These are phyloP conservation scores for Paraglomus brasilianum DNA, from an alignment of 192 early-diverging fungal species.

Conservation along the genomic window DNA sequence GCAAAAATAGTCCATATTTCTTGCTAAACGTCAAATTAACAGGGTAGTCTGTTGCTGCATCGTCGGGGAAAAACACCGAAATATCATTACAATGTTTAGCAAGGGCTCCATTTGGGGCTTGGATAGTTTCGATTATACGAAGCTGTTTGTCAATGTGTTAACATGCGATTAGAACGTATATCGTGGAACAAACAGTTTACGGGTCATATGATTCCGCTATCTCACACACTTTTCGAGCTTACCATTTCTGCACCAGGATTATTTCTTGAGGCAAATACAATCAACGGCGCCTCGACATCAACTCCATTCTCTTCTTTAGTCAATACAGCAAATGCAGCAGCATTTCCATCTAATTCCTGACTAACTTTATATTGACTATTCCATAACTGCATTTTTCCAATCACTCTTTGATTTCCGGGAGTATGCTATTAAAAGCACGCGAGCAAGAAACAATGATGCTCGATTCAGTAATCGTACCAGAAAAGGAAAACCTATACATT, in stretches of 20 bases:
- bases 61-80: constrained; percentile 89
- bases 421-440: neutral
- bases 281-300: constrained; percentile 72
- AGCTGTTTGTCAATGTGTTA: constrained; percentile 49
- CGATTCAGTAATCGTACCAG: neutral
- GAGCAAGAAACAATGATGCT: neutral
- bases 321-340: constrained; percentile 92
- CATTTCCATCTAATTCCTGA: constrained; percentile 96
- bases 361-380: constrained; percentile 89
- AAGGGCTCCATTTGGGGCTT: constrained; percentile 87
- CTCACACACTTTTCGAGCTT: constrained; percentile 11
- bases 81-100: constrained; percentile 84
- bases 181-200: neutral
- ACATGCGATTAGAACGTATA: neutral
- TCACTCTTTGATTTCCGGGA: constrained; percentile 76
- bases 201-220: neutral
- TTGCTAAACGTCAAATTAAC: constrained; percentile 95
- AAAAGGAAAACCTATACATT: neutral
- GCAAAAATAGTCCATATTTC: constrained; percentile 91
- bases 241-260: constrained; percentile 77
- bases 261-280: constrained; percentile 88
- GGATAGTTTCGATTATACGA: constrained; percentile 96
- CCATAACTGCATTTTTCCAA: constrained; percentile 96
- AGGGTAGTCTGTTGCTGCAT: constrained; percentile 93
- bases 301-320: constrained; percentile 54